Conservation (phyloP, 306 rosid species). For the Rubus parviflorus region DNA sequence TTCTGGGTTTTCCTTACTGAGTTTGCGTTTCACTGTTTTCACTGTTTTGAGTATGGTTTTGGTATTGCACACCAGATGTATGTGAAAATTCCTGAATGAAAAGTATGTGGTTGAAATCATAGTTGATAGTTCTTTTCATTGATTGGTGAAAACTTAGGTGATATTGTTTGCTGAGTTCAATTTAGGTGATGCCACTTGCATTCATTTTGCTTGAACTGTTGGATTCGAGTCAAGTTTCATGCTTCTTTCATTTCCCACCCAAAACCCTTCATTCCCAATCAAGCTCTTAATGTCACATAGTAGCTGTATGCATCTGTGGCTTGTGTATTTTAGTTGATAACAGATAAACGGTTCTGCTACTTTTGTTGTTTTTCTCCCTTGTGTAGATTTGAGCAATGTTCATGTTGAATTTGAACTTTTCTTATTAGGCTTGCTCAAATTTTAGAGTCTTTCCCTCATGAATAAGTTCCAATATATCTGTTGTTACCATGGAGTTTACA, state of each 20-base stretch:
- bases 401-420: not conserved
- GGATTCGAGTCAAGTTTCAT: not conserved
- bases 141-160: not conserved
- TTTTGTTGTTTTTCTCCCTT: not conserved
- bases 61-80: not conserved
- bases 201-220: not conserved
- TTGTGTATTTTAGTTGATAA: not conserved
- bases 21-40: not conserved
- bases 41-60: not conserved
- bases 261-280: no score
- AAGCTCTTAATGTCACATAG: not conserved
- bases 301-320: not conserved
- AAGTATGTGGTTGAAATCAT: not conserved
- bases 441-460: not conserved
- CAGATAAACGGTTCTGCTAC: not conserved
- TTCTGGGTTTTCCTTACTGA: not conserved
- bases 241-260: not conserved
- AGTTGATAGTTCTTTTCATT: not conserved
- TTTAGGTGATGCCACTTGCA: not conserved
- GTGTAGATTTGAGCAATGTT: not conserved
- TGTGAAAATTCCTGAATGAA: not conserved
- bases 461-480: not conserved
- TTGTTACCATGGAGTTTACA: not conserved
- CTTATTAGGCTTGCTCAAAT: not conserved
- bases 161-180: not conserved